Conservation (phyloP, 1,284 basidiomycete species). For the Mixia osmundae region DNA sequence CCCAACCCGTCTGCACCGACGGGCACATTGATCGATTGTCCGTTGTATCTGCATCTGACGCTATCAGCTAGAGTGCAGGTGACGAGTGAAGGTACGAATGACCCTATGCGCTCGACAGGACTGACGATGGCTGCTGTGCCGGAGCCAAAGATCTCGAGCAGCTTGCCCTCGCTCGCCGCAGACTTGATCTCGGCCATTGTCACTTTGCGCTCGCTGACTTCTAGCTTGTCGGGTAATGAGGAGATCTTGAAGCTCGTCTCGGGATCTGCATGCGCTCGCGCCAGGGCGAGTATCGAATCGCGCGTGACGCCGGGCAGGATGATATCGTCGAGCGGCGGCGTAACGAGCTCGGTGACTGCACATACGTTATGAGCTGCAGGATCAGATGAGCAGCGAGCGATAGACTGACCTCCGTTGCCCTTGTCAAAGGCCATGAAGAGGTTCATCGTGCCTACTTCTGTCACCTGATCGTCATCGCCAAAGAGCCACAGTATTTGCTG, state of each 20-base stretch:
- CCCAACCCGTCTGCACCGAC: constrained; percentile 73
- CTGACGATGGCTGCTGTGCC: constrained; percentile 53
- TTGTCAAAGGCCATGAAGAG: constrained; percentile 64
- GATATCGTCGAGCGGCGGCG: constrained; percentile 80
- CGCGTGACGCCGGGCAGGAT: constrained; percentile 92
- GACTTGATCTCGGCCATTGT: constrained; percentile 69
- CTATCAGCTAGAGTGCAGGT: constrained; percentile 36
- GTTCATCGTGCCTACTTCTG: constrained; percentile 54
- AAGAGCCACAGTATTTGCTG: constrained; percentile 89
- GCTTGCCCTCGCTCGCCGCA: constrained; percentile 40
- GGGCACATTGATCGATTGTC: constrained; percentile 59
- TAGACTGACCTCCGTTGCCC: constrained; percentile 38
- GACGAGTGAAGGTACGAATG: constrained; percentile 21
- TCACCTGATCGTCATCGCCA: constrained; percentile 61
- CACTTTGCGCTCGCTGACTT: constrained; percentile 59
- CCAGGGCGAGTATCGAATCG: constrained; percentile 66
- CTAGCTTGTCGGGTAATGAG: constrained; percentile 41
- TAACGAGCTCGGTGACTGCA: constrained; percentile 50
- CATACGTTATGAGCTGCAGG: background rate
- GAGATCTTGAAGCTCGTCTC: constrained; percentile 32
- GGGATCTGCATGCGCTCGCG: constrained; percentile 42
- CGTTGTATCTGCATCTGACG: constrained; percentile 69
- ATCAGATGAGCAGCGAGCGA: constrained; percentile 14
- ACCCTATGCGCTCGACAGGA: constrained; percentile 15
- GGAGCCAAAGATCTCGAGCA: constrained; percentile 80